Evolutionary conservation across 495 filamentous ascomycete species (phyloP), one percentile per base, ranked within the genome.

Genomic region (Pyrenula massariospora): DNA sequence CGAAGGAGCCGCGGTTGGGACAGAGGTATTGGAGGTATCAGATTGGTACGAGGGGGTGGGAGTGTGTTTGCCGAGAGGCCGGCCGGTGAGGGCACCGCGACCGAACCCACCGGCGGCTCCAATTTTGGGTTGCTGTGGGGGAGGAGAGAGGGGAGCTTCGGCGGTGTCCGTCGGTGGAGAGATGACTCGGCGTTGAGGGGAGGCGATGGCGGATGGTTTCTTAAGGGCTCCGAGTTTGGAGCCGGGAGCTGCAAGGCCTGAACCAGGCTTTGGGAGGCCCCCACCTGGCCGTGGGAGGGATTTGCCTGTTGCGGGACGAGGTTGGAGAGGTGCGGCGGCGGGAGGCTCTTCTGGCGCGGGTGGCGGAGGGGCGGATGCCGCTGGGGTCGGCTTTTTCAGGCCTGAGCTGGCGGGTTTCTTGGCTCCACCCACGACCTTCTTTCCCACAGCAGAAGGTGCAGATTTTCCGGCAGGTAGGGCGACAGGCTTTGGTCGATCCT

Each of bases 401-500:
- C 71, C 78, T 42, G 31, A 15, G 19, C 72, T 55, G 20, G 77
- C 70, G 22, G 77, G 70, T 58, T 81, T 84, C 66, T 84, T 85
- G 15, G 66, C 68, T 10, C 67, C 69, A 23, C 48, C 25, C 42
- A 70, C 64, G 20, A 66, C 68, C 64, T 80, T 77, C 63, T 70
- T 73, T 8, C 56, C 70, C 42, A 62, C 61, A 56, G 71, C 66
- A 3, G 78, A 66, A 23, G 77, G 62, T 22, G 69, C 62, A 12
- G 75, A 71, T 12, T 74, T 61, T 64, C 80, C 80, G 23, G 79
- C 84, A 10, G 89, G 86, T 42, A 82, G 79, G 52, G 84, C 71
- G 48, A 81, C 82, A 15, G 89, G 82, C 68, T 96, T 96, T 3
- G 94, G 93, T 63, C 95, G 93, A 59, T 94, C 92, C 66, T 97